These are phyloP conservation scores for Aspergillus avenaceus DNA, from an alignment of 495 filamentous ascomycete species.

Conservation along the genomic window DNA sequence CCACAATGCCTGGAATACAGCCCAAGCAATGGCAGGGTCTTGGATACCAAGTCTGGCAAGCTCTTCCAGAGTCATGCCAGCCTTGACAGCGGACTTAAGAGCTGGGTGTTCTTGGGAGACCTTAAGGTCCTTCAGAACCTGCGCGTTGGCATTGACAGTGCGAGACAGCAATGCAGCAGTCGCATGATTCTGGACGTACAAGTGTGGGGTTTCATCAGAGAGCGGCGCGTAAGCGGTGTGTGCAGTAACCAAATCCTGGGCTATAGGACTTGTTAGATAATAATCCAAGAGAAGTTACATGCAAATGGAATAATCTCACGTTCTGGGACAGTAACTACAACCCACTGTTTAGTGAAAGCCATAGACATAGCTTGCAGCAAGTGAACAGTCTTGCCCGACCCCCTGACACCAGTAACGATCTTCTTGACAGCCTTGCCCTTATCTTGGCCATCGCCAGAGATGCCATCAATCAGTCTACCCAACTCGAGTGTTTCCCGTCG, in stretches of 20 bases:
- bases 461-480: slow-evolving; percentile 54
- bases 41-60: slow-evolving; percentile 66
- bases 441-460: slow-evolving; percentile 40
- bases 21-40: slow-evolving; percentile 73
- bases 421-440: slow-evolving; percentile 57
- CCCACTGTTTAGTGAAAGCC: slow-evolving; percentile 78
- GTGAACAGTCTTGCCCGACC: slow-evolving; percentile 80
- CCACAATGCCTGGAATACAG: slow-evolving; percentile 79
- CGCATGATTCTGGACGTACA: slow-evolving; percentile 76
- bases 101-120: slow-evolving; percentile 57
- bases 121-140: slow-evolving; percentile 53
- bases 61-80: slow-evolving; percentile 59
- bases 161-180: slow-evolving; percentile 64
- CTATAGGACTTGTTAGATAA: slow-evolving; percentile 39
- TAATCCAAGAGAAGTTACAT: neutral
- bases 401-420: slow-evolving; percentile 68
- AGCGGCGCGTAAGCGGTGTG: slow-evolving; percentile 75
- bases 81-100: slow-evolving; percentile 49
- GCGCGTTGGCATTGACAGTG: slow-evolving; percentile 69
- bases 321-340: slow-evolving; percentile 89
- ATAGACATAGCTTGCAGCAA: slow-evolving; percentile 80
- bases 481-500: slow-evolving; percentile 71
- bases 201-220: slow-evolving; percentile 48
- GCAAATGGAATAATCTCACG: slow-evolving; percentile 47
- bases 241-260: slow-evolving; percentile 73